Base-by-base conservation (phyloP, 805 yeast species). In the Starmerella etchellsii region DNA sequence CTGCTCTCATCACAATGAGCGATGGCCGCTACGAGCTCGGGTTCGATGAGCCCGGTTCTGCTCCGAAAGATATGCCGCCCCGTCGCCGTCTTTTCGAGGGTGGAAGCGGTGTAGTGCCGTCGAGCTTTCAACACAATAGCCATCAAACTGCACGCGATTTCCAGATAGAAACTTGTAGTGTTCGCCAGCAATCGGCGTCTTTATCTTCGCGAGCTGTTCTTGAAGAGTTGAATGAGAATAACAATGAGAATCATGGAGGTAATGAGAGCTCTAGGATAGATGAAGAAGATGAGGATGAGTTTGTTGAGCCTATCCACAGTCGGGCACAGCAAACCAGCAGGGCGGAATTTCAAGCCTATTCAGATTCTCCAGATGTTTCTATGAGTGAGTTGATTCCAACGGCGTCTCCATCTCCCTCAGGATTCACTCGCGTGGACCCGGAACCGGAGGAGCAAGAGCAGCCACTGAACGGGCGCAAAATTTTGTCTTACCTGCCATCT, bases 401-500 rank as follows among this genome's bases (percentile, higher is more conserved):
- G n/a, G 44, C 37, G 20, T 33, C 38, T 4, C 37, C 31, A 15
- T 10, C 15, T 8, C 35, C 13, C 6, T 10, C 20, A 9, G 21
- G 15, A 4, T n/a, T n/a, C 11, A 5, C 22, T 4, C 14, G 15
- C 23, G 11, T 14, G 15, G 20, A n/a, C 23, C 18, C 28, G 6
- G 4, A 9, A 5, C 27, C 25, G 6, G 8, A 16, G 4, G 15
- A 20, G 13, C n/a, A n/a, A n/a, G n/a, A n/a, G n/a, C n/a, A n/a
- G n/a, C n/a, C n/a, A n/a, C 4, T 46, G 20, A 30, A 41, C 11
- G 23, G 31, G 8, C 16, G 13, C 2, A 36, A 32, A 14, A n/a
- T 41, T 7, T 18, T 42, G 19, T 20, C 38, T 2, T 74, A 69
- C 52, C 39, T 75, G 2, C 97, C 98, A 0, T 78, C 94, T 0